Base-by-base conservation (phyloP, 352 stramenopile species). In the Phytophthora uliginosa region DNA sequence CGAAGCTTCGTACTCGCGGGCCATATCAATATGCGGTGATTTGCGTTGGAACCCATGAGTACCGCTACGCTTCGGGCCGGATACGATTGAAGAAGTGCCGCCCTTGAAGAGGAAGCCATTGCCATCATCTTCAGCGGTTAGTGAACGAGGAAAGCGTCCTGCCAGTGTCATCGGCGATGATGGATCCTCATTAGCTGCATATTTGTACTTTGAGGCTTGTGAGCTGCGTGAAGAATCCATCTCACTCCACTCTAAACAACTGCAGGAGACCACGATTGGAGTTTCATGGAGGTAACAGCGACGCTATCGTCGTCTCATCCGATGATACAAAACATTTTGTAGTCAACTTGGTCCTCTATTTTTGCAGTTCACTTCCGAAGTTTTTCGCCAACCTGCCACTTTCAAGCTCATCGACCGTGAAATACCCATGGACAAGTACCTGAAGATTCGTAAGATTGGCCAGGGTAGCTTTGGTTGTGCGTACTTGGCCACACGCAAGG, bases 361-460 rank as follows among this genome's bases (percentile, higher is more conserved):
- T 78, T 71, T 64, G 59, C 52, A 50, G 20, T 58, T 72, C 36
- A 36, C 33, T 26, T 8, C 54, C 6, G 17, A 53, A 26, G 12
- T 13, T 10, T 13, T 52, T 20, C n/a, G 3, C 56, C 22, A 45
- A 18, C 20, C 31, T 13, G 6, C 2, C 64, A 70, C 33, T 73
- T 64, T n/a, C 64, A 13, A 20, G 54, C 20, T n/a, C 55, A 18
- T 56, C 20, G 26, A 36, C 22, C 24, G 24, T 26, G 24, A 26
- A 26, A 26, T 22, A 55, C 6, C 18, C 7, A 95, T 95, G 88
- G 86, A 95, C 28, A 92, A 91, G 55, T 95, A 94, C 78, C 79
- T 80, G 33, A 93, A 93, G 62, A 74, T 92, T 38, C 75, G 85
- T 45, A 91, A 91, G 71, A 94, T 95, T 65, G 88, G 86, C 0